These are phyloP conservation scores for Backusella liffmaniae DNA, from an alignment of 192 early-diverging fungal genomes.

Conservation along the genomic window DNA sequence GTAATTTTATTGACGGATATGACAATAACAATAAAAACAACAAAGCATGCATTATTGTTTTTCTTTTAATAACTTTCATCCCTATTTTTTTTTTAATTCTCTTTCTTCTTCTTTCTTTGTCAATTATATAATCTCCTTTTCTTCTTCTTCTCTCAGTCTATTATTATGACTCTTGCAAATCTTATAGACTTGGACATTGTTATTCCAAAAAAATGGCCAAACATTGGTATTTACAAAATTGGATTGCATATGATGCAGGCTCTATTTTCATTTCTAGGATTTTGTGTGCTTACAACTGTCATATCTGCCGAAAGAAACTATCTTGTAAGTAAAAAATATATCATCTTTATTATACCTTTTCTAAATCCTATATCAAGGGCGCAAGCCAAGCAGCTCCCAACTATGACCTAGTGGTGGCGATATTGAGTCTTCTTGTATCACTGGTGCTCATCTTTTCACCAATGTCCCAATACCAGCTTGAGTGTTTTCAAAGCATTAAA, in stretches of 20 bases:
- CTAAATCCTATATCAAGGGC: neutral
- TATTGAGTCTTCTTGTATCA: neutral
- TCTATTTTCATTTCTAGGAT: neutral
- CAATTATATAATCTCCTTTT: neutral
- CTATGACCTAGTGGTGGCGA: neutral
- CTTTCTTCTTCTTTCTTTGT: neutral
- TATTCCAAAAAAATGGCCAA: neutral
- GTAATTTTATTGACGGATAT: neutral
- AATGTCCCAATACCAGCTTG: neutral
- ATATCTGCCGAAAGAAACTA: neutral
- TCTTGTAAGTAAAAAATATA: neutral
- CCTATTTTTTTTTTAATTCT: neutral
- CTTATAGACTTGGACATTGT: slow-evolving; percentile 3
- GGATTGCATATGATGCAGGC: neutral
- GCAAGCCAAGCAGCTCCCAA: neutral
- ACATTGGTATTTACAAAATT: neutral
- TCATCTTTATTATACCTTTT: neutral
- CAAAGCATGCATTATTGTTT: neutral
- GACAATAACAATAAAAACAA: slow-evolving; percentile 1
- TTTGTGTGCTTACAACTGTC: neutral
- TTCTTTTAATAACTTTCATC: neutral
- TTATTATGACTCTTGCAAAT: neutral
- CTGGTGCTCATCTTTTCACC: neutral
- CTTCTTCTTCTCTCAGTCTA: neutral
- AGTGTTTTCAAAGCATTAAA: neutral